phyloP scores from a whole-genome alignment of 78 protist species.

The Chrysochromulina tobinii region DNA sequence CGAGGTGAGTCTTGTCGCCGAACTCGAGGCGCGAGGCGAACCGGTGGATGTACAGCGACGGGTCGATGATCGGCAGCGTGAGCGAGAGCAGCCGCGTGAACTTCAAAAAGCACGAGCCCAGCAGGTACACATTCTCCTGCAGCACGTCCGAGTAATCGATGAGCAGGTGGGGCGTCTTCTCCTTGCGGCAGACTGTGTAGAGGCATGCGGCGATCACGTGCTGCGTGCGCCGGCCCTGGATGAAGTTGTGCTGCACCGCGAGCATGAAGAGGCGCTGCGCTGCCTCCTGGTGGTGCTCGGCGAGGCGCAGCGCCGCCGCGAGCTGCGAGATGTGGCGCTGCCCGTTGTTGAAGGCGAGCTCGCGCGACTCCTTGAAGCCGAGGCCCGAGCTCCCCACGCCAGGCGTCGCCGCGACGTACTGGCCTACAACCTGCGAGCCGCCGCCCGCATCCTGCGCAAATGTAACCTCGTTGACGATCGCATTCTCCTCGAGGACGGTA shows the following conservation, averaged over 20 bases:
- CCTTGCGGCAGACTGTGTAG: constrained; percentile 77
- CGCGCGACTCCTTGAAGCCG: constrained; percentile 42
- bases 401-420: constrained; percentile 33
- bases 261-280: constrained; percentile 45
- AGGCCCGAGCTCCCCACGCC: not conserved
- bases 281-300: constrained; percentile 46
- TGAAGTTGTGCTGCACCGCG: constrained; percentile 54
- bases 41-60: constrained; percentile 85
- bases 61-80: constrained; percentile 79
- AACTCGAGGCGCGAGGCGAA: constrained; percentile 86
- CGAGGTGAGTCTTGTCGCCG: constrained; percentile 61
- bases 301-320: constrained; percentile 24
- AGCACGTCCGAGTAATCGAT: constrained; percentile 85
- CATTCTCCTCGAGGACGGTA: constrained; percentile 44
- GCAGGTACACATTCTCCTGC: constrained; percentile 72
- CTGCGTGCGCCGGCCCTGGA: constrained; percentile 54
- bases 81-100: not conserved
- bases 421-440: constrained; percentile 49
- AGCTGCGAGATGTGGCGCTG: constrained; percentile 39
- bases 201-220: constrained; percentile 86
- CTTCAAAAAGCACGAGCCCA: constrained; percentile 64
- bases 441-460: constrained; percentile 41
- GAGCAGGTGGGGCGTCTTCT: constrained; percentile 64
- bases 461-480: constrained; percentile 46
- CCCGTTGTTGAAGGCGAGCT: constrained; percentile 44